A percentile compares a stretch with the other conserved stretches of the same genome.
phyloP scores from a whole-genome alignment of 768 basidiomycete genomes.

The Serendipita sp. region DNA sequence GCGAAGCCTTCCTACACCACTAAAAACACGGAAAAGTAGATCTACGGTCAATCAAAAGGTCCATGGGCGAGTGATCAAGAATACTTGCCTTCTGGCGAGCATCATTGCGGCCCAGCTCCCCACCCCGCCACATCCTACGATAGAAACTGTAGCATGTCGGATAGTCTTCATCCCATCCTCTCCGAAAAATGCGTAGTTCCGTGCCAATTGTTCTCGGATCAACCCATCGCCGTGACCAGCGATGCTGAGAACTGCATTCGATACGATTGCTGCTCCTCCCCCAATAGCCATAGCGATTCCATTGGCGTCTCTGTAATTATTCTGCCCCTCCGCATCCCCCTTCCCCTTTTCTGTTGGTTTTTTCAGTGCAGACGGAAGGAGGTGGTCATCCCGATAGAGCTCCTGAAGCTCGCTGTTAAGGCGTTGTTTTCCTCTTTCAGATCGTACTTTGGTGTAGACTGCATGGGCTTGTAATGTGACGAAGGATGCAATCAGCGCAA shows the following conservation, averaged over 20 bases:
- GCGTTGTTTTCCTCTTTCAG: not conserved
- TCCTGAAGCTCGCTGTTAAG: not conserved
- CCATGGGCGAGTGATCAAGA: not conserved
- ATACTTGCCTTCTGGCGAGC: conserved; percentile 73
- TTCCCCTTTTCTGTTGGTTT: not conserved
- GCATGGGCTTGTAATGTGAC: not conserved
- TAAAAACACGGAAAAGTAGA: conserved; percentile 17
- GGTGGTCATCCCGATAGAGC: not conserved
- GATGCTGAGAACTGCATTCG: not conserved
- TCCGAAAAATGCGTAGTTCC: conserved; percentile 91
- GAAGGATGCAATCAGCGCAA: not conserved
- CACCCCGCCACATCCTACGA: conserved; percentile 93
- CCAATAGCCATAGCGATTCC: not conserved
- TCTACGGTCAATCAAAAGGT: not conserved
- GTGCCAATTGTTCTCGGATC: conserved; percentile 74
- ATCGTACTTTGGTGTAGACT: not conserved
- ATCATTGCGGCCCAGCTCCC: conserved; percentile 93
- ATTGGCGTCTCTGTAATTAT: not conserved
- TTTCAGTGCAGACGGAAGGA: not conserved
- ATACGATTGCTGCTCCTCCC: not conserved
- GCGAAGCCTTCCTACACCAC: conserved; percentile 60
- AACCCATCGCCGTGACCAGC: conserved; percentile 58
- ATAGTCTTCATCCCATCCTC: conserved; percentile 75
- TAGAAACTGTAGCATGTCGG: conserved; percentile 57
- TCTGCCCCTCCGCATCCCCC: not conserved